These are phyloP conservation scores for Angomonas desouzai DNA, from an alignment of 208 protist species.

Conservation along the genomic window DNA sequence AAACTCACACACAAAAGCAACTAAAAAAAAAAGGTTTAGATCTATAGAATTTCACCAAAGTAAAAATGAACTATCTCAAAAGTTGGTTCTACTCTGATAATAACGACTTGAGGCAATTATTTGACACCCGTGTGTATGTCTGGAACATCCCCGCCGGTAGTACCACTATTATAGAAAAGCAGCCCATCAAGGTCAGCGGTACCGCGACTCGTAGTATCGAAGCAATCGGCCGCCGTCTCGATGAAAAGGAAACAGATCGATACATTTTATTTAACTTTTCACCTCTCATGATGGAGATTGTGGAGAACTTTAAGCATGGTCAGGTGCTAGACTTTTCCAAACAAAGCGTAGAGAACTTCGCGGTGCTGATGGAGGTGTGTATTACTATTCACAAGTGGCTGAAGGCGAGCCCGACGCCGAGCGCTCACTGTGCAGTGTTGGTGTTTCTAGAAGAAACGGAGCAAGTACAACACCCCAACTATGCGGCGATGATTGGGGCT, in stretches of 20 bases:
- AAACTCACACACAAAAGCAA: not conserved
- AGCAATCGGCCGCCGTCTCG: constrained; percentile 35
- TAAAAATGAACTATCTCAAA: constrained; percentile 6
- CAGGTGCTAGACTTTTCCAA: constrained; percentile 78
- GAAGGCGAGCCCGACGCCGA: constrained; percentile 12
- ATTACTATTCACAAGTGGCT: constrained; percentile 73
- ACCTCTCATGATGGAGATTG: constrained; percentile 69
- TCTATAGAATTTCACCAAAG: not conserved
- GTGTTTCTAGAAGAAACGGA: constrained; percentile 65
- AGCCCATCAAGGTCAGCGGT: constrained; percentile 30
- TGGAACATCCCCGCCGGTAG: constrained; percentile 72
- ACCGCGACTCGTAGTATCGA: constrained; percentile 45
- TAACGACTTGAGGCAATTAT: constrained; percentile 39
- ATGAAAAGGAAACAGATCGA: constrained; percentile 37
- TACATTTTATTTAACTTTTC: constrained; percentile 86
- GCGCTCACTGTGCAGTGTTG: constrained; percentile 50
- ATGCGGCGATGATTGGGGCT: constrained; percentile 70
- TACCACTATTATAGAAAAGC: constrained; percentile 36
- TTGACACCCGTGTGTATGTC: constrained; percentile 66
- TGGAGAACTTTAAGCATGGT: constrained; percentile 39
- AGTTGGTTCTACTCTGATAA: constrained; percentile 22
- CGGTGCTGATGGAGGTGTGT: constrained; percentile 68
- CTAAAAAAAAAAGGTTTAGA: constrained; percentile 10
- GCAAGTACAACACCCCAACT: constrained; percentile 51
- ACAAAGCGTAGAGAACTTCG: constrained; percentile 66